Evolutionary conservation across 2,329 filamentous ascomycete genomes (phyloP), one percentile per base, ranked within the genome.

Genomic region (Colletotrichum ledebouriae): DNA sequence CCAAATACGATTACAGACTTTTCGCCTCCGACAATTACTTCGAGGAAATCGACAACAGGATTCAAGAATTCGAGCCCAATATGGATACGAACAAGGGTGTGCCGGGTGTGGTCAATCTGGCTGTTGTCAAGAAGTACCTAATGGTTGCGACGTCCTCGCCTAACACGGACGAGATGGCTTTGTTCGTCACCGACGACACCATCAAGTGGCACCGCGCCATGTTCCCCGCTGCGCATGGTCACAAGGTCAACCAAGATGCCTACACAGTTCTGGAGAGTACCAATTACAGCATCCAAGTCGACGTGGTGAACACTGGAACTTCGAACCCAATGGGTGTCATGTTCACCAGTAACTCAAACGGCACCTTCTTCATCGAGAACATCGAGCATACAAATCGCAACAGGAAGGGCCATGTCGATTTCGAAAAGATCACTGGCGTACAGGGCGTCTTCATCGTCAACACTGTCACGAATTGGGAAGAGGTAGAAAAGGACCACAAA

Each of bases 211-310:
- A 98, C 78, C 90, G 94, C 60, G 95, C 95, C 67, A 89, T 97
- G 76, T 98, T 99, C 78, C 91, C 90, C 7, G 89, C 89, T 50
- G 90, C 92, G 70, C 94, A 97, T 78, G 93, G 85, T 47, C 82
- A 83, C 67, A 78, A 76, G 56, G 80, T 94, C 74, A 87, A 94
- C 70, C 92, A 97, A 77, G 89, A 95, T 76, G 93, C 93, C 3
- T 99, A 98, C 79, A 99, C 96, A 0, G 87, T 99, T 55, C 86
- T 99, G 46, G 95, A 98, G 80, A 96, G 94, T 75, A 98, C 96
- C 47, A 95, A 97, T 76, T 98, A 99, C 83, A 98, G 95, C 82
- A 94, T 99, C 73, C 95, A 98, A 80, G 90, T 99, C 63, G 94
- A 98, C 78, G 94, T 98, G 71, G 90, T 95, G 86, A 93, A 91